These are phyloP conservation scores for Rhizopus arrhizus DNA, from an alignment of 371 early-diverging fungal species.

Conservation along the genomic window DNA sequence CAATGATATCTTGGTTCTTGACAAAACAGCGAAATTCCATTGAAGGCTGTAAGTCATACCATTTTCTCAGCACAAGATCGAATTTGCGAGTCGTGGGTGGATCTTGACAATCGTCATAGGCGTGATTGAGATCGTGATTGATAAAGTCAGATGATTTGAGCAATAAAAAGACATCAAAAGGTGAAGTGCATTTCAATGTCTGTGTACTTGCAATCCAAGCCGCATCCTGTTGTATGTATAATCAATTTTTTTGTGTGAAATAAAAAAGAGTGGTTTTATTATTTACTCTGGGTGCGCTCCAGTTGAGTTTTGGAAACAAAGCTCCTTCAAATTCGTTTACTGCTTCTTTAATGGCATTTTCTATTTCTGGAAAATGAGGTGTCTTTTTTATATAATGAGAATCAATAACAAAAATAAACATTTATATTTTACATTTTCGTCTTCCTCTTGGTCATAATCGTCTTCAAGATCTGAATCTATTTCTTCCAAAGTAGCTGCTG, in stretches of 20 bases:
- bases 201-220: constrained; percentile 85
- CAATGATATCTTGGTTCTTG: constrained; percentile 60
- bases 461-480: constrained; percentile 52
- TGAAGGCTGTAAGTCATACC: constrained; percentile 83
- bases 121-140: constrained; percentile 81
- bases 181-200: constrained; percentile 74
- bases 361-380: constrained; percentile 65
- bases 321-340: constrained; percentile 77
- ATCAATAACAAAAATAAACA: background rate
- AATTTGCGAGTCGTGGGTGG: constrained; percentile 11
- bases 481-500: constrained; percentile 47
- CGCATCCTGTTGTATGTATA: constrained; percentile 67
- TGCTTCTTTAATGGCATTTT: constrained; percentile 61
- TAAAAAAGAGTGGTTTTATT: background rate
- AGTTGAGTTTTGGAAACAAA: constrained; percentile 92
- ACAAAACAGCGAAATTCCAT: constrained; percentile 96
- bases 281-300: constrained; percentile 86
- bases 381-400: constrained; percentile 16
- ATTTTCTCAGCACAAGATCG: constrained; percentile 80
- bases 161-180: constrained; percentile 81
- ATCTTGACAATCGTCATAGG: constrained; percentile 62
- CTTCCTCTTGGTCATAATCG: constrained; percentile 28
- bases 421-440: background rate
- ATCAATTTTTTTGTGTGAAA: background rate
- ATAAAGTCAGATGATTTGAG: constrained; percentile 91